Conservation (phyloP, 331 rosid genomes). For the Phaseolus coccineus region DNA sequence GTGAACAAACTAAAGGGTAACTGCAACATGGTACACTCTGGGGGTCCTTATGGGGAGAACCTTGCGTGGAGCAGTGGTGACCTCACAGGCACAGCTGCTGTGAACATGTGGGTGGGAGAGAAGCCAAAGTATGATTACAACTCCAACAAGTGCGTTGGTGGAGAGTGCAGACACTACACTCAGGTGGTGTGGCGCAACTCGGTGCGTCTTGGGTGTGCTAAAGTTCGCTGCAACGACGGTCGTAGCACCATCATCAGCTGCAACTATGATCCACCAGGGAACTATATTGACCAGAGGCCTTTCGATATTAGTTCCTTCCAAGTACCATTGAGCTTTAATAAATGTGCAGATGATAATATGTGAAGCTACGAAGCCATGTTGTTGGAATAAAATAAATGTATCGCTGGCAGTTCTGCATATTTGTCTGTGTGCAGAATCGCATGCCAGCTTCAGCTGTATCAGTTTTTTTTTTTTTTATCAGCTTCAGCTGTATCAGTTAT, state of each 20-base stretch:
- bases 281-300: conserved; percentile 46
- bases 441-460: too few species aligned
- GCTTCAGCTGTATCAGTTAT: too few species aligned
- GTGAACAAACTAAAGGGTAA: conserved; percentile 29
- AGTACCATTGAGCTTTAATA: conserved; percentile 15
- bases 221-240: conserved; percentile 39
- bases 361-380: not conserved
- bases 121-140: conserved; percentile 47
- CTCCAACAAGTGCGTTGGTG: conserved; percentile 44
- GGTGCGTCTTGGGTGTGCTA: conserved; percentile 53
- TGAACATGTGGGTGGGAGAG: conserved; percentile 52
- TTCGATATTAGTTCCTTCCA: conserved; percentile 35
- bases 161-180: conserved; percentile 56
- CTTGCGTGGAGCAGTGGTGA: conserved; percentile 54
- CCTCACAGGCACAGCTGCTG: conserved; percentile 37
- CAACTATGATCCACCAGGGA: conserved; percentile 59
- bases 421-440: too few species aligned
- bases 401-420: not conserved
- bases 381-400: not conserved
- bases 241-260: conserved; percentile 47
- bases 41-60: conserved; percentile 60
- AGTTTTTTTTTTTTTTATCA: too few species aligned
- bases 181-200: conserved; percentile 60
- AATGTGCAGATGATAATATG: not conserved
- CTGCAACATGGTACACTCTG: conserved; percentile 54